A percentile compares a stretch with the other conserved stretches of the same genome.
These are phyloP conservation scores for Wickerhamiella kurtzmanii DNA, from an alignment of 805 yeast species.

Conservation along the genomic window DNA sequence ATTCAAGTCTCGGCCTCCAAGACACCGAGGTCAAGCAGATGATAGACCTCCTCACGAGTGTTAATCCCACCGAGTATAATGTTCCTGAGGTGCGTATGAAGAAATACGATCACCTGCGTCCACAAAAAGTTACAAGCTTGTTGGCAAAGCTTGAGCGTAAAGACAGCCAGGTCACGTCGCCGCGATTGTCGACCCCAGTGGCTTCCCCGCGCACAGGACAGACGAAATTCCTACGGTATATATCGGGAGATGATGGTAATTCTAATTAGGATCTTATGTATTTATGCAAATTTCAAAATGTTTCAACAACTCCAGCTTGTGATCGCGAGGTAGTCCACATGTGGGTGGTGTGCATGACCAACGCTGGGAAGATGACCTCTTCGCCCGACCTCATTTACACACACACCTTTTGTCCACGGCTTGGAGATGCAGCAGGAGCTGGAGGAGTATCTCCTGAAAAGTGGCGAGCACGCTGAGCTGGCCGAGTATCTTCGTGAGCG, in stretches of 20 bases:
- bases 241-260: slow-evolving; percentile 12
- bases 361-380: no score
- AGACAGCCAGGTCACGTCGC: slow-evolving; percentile 7
- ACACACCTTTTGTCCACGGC: not conserved
- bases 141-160: slow-evolving; percentile 9
- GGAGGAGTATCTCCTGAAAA: slow-evolving; percentile 13
- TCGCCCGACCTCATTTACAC: no score
- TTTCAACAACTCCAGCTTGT: no score
- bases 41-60: slow-evolving; percentile 48
- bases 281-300: not conserved
- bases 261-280: not conserved
- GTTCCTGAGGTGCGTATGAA: slow-evolving; percentile 43
- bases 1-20: slow-evolving; percentile 43
- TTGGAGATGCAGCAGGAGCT: slow-evolving; percentile 10
- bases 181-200: slow-evolving; percentile 10
- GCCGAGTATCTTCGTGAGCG: slow-evolving; percentile 48
- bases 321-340: not conserved
- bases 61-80: slow-evolving; percentile 50
- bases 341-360: no score
- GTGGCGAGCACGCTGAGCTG: slow-evolving; percentile 30
- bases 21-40: slow-evolving; percentile 70
- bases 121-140: slow-evolving; percentile 39
- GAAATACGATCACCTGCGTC: slow-evolving; percentile 59
- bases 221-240: slow-evolving; percentile 16
- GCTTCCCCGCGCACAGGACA: slow-evolving; percentile 15